These are phyloP conservation scores for Cutaneotrichosporon daszewskae DNA, from an alignment of 1,284 basidiomycete species.

Conservation along the genomic window DNA sequence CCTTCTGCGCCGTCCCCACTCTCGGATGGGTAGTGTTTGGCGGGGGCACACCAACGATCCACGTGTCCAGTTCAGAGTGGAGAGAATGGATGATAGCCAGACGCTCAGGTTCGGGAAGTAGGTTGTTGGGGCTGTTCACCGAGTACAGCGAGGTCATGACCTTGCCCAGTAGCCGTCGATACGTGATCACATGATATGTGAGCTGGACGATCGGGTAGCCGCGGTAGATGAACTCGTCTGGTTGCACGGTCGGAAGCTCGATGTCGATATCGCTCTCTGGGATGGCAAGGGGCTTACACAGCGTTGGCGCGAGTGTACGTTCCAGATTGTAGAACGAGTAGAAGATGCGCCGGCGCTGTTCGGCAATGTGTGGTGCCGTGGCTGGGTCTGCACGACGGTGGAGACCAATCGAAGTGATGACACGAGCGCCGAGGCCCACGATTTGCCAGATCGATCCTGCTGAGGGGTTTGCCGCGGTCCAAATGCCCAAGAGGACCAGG, in stretches of 20 bases:
- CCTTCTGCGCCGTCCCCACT: not conserved
- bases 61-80: slow-evolving; percentile 20
- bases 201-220: slow-evolving; percentile 8
- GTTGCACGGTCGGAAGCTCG: slow-evolving; percentile 19
- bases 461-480: slow-evolving; percentile 24
- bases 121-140: slow-evolving; percentile 24
- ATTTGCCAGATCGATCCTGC: slow-evolving; percentile 26
- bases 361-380: slow-evolving; percentile 13
- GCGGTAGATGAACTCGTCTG: slow-evolving; percentile 11
- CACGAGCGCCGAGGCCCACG: slow-evolving; percentile 25
- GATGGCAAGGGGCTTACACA: slow-evolving; percentile 29
- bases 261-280: slow-evolving; percentile 30
- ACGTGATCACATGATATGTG: slow-evolving; percentile 21
- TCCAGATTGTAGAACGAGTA: slow-evolving; percentile 36
- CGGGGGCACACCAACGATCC: slow-evolving; percentile 19
- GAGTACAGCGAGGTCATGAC: slow-evolving; percentile 24
- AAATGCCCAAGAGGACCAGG: slow-evolving; percentile 26
- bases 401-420: slow-evolving; percentile 26
- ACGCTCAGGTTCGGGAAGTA: slow-evolving; percentile 19
- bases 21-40: slow-evolving; percentile 1
- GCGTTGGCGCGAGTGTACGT: slow-evolving; percentile 24
- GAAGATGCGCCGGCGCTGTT: slow-evolving; percentile 28
- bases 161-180: slow-evolving; percentile 24
- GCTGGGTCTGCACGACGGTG: slow-evolving; percentile 25
- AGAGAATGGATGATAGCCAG: slow-evolving; percentile 18